A percentile compares a stretch with the other conserved stretches of the same genome.
These are phyloP conservation scores for Corynespora cassiicola DNA, from an alignment of 2,329 filamentous ascomycete species.

Conservation along the genomic window DNA sequence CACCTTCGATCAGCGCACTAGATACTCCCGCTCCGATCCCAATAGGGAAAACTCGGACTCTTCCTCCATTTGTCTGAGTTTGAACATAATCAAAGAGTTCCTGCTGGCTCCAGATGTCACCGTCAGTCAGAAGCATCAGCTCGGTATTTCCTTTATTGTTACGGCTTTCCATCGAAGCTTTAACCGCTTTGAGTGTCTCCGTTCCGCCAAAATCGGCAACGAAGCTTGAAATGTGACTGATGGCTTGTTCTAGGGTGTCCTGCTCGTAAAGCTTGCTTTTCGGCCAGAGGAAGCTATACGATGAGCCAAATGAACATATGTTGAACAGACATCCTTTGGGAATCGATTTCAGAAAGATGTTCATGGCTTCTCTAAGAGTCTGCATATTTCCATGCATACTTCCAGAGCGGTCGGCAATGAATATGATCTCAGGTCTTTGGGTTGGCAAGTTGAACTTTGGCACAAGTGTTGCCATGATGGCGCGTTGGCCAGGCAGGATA, in stretches of 20 bases:
- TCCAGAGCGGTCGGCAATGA: conserved; percentile 73
- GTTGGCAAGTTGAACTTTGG: conserved; percentile 68
- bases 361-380: conserved; percentile 61
- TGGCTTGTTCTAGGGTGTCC: conserved; percentile 48
- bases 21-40: conserved; percentile 63
- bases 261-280: conserved; percentile 53
- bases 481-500: conserved; percentile 63
- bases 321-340: conserved; percentile 70
- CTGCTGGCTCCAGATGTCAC: conserved; percentile 57
- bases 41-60: conserved; percentile 61
- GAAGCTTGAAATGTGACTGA: conserved; percentile 50
- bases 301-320: conserved; percentile 68
- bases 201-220: conserved; percentile 58
- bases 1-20: conserved; percentile 62
- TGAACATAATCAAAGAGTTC: conserved; percentile 55
- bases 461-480: conserved; percentile 72
- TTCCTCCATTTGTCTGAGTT: conserved; percentile 42
- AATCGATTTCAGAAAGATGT: conserved; percentile 69
- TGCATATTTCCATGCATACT: conserved; percentile 64
- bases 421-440: conserved; percentile 67
- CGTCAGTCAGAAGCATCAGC: conserved; percentile 62
- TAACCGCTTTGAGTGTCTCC: conserved; percentile 54
- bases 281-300: conserved; percentile 52
- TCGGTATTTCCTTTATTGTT: conserved; percentile 53
- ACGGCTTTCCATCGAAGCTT: conserved; percentile 51